Base-by-base conservation (phyloP, 116 monocot species). In the Cymodocea nodosa region DNA sequence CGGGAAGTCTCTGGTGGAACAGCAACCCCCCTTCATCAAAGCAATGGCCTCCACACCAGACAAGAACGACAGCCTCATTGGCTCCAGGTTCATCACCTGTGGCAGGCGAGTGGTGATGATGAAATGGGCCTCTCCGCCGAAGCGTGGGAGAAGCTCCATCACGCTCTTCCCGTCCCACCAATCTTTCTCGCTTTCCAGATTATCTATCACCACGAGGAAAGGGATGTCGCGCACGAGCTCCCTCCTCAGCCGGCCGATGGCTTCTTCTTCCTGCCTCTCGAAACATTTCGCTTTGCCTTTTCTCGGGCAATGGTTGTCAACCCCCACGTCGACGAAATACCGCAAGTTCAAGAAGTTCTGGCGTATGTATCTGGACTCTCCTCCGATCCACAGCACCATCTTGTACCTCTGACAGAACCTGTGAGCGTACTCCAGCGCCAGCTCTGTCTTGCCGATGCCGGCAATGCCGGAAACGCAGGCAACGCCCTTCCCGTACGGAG, bases 391-490 rank as follows among this genome's bases (percentile, higher is more conserved):
- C 44, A 94, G 58, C 13, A 94, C 78, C 86, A 86, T 78, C 84
- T 89, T 94, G 70, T 94, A 94, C 62, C 89, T 81, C 50, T 89
- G 89, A 63, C 67, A 78, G 67, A 80, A 89, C 67, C 86, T 75
- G 63, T 86, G 86, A 18, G 89, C 93, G 74, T 84, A 93, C 65
- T 94, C 93, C 59, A 94, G 77, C 19, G 78, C 80, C 11, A 94
- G 64, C 64, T 94, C 89, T 25, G 86, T 89, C 64, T 94, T 94
- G n/a, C 89, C 93, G 40, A 94, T 94, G 35, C 93, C 93, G 8
- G 93, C 74, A 0, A 89, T 89, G 5, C 93, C 93, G 12, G 89
- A 84, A 16, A 94, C 74, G 74, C 93, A 94, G 39, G 93, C 93
- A 68, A 94, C 74, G 6, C 93, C 89, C 67, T 86, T 94, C 3